Conservation (phyloP, 2,329 filamentous ascomycete species). For the Sarocladium brachiariae region DNA sequence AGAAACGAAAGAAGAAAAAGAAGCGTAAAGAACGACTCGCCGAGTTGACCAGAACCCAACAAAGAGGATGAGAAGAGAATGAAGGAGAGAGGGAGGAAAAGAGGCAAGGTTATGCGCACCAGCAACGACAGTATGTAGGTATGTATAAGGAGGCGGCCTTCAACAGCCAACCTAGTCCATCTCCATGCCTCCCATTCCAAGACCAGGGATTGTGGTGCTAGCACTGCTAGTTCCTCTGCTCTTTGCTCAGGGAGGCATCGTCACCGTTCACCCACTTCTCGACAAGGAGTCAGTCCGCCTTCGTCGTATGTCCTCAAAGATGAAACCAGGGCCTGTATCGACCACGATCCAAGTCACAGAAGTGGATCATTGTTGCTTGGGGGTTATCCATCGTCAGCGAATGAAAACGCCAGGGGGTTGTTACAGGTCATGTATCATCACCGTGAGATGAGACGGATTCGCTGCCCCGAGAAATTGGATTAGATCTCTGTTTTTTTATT, state of each 20-base stretch:
- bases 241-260: not conserved
- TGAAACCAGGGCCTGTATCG: not conserved
- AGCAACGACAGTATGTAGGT: not conserved
- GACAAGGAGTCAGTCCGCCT: not conserved
- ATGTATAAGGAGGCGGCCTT: not conserved
- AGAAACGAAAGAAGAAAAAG: not conserved
- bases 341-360: not conserved
- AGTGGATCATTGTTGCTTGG: not conserved
- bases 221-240: too few species aligned
- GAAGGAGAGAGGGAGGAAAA: not conserved
- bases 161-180: too few species aligned
- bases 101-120: not conserved
- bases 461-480: not conserved
- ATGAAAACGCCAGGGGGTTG: not conserved
- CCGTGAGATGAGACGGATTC: not conserved
- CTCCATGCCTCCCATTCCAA: too few species aligned
- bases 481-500: not conserved
- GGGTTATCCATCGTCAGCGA: not conserved
- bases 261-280: not conserved
- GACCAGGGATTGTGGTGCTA: too few species aligned
- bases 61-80: not conserved
- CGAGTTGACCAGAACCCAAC: conserved; percentile 7
- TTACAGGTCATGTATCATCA: not conserved
- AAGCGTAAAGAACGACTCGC: conserved; percentile 4
- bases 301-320: not conserved